Evolutionary conservation across 169 alveolate genomes (phyloP), one percentile per base, ranked within the genome.

Genomic region (Plasmodium inui): DNA sequence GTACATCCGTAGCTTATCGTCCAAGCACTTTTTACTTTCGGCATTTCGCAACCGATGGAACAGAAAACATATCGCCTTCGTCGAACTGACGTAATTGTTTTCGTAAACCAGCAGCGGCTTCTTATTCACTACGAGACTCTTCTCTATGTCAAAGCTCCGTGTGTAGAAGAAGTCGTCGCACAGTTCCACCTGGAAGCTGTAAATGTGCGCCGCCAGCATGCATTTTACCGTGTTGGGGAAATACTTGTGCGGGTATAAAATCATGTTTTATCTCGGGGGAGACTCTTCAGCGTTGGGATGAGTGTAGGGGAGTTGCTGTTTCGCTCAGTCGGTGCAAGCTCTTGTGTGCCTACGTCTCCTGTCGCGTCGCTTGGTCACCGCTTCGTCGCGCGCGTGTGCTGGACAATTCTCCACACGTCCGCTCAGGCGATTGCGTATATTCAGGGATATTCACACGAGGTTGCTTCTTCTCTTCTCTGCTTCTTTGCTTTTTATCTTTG

Each of bases 121-220:
- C 39, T 82, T 91, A 80, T 55, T 82, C 32, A 74, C 72, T 39
- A 91, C 8, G 10, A 91, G 30, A 28, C 61, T 67, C 37, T 82
- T 91, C 39, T 82, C 91, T 2, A 91, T 17, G 55, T 91, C 92
- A 61, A 82, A 82, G 1, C 50, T 78, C 17, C 92, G 12, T 10
- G 92, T 82, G 76, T n/a, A 91, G 37, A 71, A 70, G 67, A 91
- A 91, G 12, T 91, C 95, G 37, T 91, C 88, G 74, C 85, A 32
- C 32, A 91, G 72, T 61, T 91, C 95, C 34, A 91, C 92, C 1
- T 44, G 67, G 34, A 91, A 53, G 19, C 46, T 91, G 46, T 91
- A 91, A 37, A 91, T 82, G 26, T 91, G 83, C 1, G 95, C 95
- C 28, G 95, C 95, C 50, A 91, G 81, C 92, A 91, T 82, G 46